A percentile compares a stretch with the other conserved stretches of the same genome.
phyloP scores from a whole-genome alignment of 2,329 filamentous ascomycete genomes.

The Domatiomyces globalis region DNA sequence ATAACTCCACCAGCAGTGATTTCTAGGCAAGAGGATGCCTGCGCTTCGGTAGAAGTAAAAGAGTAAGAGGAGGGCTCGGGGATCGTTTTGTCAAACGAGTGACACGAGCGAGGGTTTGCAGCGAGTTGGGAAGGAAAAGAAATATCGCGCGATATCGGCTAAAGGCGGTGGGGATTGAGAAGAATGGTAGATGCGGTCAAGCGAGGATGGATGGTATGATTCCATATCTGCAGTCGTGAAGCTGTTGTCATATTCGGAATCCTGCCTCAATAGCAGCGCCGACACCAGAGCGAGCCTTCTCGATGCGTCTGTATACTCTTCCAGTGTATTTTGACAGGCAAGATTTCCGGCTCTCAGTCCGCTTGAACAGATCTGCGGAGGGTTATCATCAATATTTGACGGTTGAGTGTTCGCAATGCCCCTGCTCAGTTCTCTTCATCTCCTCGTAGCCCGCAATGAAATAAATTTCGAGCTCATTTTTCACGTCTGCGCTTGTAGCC shows the following conservation, averaged over 20 bases:
- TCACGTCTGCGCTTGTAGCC: no score
- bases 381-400: no score
- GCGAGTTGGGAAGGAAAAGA: background rate
- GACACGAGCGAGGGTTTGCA: background rate
- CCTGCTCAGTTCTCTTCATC: no score
- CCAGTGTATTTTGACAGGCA: background rate
- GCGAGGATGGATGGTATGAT: no score
- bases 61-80: background rate
- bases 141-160: background rate
- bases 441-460: no score
- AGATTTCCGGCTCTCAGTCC: background rate
- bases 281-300: background rate
- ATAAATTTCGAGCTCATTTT: no score
- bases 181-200: background rate
- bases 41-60: constrained; percentile 1
- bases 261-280: background rate
- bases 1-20: background rate
- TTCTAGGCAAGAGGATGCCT: constrained; percentile 1
- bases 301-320: background rate
- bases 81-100: background rate
- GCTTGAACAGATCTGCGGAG: background rate
- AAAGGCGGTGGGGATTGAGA: background rate
- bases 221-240: no score
- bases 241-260: background rate
- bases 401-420: no score